Evolutionary conservation across 139 green algal species (phyloP), one percentile per base, ranked within the genome.

Genomic region (Chlorella sp.): DNA sequence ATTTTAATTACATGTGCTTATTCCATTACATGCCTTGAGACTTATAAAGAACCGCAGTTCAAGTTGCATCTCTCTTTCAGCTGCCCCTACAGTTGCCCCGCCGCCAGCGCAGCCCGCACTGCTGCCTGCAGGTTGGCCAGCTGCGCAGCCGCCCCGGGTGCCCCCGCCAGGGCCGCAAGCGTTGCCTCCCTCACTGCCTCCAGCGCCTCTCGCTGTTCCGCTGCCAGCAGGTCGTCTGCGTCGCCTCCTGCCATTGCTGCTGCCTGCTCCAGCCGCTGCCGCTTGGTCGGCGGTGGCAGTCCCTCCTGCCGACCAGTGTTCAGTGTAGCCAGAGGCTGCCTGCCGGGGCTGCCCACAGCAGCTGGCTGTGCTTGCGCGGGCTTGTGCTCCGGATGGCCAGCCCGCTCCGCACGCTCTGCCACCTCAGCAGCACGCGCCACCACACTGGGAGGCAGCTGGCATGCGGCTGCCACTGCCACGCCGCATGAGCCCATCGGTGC

Each of bases 401-500:
- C 79, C 47, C 56, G 32, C 68, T 72, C 76, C 5, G 36, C 57
- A 21, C 20, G 32, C 18, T 56, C 28, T 17, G 80, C 80, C 25
- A 70, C 16, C 26, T 70, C 15, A 4, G 67, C 69, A 17, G 91
- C 89, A 6, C 87, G 65, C 0, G 67, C 28, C 13, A 92, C 51
- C 38, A 93, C 64, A 3, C 21, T 16, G 4, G 51, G 25, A 2
- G 89, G 87, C 88, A 93, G 72, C 30, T 87, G 80, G 2, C 85
- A 85, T 7, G 86, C 76, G 5, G 86, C 78, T 2, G 87, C 91
- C 39, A 92, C 89, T 41, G 83, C 65, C 28, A 93, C 79, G 15
- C 90, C 90, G 74, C 90, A 92, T 68, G 86, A 91, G 51, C 90
- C 90, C 36, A 86, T 38, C 16, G 87, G 81, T 28, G 89, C 89